phyloP scores from a whole-genome alignment of 306 rosid species.

The Crotalaria pallida region DNA sequence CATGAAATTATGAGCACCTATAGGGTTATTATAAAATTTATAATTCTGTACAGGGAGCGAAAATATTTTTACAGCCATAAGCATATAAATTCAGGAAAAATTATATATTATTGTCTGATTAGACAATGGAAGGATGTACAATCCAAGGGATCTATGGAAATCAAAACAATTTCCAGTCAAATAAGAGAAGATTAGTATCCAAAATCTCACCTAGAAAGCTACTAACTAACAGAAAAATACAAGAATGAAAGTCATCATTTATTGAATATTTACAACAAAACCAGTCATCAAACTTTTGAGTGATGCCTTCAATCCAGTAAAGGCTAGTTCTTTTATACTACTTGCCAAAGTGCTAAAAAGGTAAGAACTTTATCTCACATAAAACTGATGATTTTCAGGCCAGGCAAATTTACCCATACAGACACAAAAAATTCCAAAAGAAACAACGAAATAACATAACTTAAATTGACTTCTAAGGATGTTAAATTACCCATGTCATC shows the following conservation, averaged over 20 bases:
- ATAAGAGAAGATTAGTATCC: background rate
- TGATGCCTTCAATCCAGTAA: background rate
- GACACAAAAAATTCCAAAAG: background rate
- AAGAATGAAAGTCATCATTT: background rate
- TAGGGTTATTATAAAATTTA: no score
- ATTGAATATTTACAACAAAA: background rate
- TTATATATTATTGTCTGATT: background rate
- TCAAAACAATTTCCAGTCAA: background rate
- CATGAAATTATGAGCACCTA: no score
- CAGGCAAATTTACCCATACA: slow-evolving; percentile 1
- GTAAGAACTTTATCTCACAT: background rate
- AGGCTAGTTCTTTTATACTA: slow-evolving; percentile 2
- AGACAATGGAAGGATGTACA: background rate
- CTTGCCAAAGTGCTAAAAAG: background rate
- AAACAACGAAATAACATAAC: background rate
- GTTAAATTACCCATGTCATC: slow-evolving; percentile 75
- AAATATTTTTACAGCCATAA: background rate
- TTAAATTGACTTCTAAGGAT: slow-evolving; percentile 11
- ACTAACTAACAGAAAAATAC: background rate
- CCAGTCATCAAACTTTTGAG: background rate
- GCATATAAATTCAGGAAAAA: background rate
- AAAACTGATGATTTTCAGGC: background rate
- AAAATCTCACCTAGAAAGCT: background rate
- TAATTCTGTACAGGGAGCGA: no score
- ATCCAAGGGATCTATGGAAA: background rate